Evolutionary conservation across 2,329 filamentous ascomycete genomes (phyloP).

Genomic region (Penicillium sp.): DNA sequence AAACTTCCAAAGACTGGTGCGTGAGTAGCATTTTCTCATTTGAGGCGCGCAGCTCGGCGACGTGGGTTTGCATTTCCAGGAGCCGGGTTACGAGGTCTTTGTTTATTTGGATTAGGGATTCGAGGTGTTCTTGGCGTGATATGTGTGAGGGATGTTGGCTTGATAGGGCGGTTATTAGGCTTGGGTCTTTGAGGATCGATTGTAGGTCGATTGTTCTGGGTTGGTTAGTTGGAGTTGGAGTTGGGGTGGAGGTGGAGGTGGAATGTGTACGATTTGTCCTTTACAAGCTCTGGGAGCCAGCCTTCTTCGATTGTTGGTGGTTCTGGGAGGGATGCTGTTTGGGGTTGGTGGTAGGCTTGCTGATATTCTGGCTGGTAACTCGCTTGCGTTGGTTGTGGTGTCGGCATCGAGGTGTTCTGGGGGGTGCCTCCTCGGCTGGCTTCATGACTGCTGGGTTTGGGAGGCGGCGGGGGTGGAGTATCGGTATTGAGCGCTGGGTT

Average conservation of each 20-base stretch:
- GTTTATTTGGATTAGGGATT: slow-evolving; percentile 65
- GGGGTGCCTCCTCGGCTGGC: slow-evolving; percentile 64
- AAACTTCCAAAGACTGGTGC: slow-evolving; percentile 81
- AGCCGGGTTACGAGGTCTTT: slow-evolving; percentile 58
- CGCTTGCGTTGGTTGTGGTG: slow-evolving; percentile 39
- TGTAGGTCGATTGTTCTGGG: slow-evolving; percentile 54
- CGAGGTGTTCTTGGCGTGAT: slow-evolving; percentile 61
- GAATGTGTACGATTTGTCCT: slow-evolving; percentile 71
- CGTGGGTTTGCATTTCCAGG: slow-evolving; percentile 43
- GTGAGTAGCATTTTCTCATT: slow-evolving; percentile 78
- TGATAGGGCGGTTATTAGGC: slow-evolving; percentile 69
- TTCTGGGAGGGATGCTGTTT: slow-evolving; percentile 20
- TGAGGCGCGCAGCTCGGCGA: slow-evolving; percentile 54
- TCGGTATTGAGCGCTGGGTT: slow-evolving; percentile 44
- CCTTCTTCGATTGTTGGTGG: slow-evolving; percentile 51
- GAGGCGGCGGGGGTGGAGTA: slow-evolving; percentile 64
- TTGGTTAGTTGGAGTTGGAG: not conserved
- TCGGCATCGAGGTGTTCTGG: slow-evolving; percentile 43
- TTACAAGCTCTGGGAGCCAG: slow-evolving; percentile 72
- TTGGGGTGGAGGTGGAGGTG: slow-evolving; percentile 2
- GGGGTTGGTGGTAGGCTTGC: slow-evolving; percentile 5
- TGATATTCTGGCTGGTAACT: slow-evolving; percentile 23
- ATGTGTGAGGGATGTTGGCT: slow-evolving; percentile 69
- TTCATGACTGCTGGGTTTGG: slow-evolving; percentile 67
- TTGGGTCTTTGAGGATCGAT: slow-evolving; percentile 66